A percentile compares a stretch with the other conserved stretches of the same genome.
Conservation (phyloP, 768 basidiomycete species). For the Sporobolomyces pararoseus region DNA sequence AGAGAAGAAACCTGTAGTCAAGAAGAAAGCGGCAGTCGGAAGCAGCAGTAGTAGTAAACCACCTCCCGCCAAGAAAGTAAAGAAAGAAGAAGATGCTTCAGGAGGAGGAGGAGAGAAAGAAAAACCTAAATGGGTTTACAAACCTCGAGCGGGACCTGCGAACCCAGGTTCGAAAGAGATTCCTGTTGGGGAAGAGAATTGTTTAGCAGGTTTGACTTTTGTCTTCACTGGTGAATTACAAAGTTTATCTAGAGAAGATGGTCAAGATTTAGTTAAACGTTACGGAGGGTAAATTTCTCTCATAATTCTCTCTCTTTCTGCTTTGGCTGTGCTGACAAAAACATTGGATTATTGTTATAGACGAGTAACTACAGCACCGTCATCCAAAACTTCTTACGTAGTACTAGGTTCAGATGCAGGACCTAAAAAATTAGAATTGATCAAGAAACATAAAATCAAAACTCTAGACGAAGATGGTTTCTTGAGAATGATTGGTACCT, state of each 20-base stretch:
- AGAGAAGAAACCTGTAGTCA: background rate
- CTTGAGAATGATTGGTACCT: constrained; percentile 70
- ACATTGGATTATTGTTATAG: constrained; percentile 52
- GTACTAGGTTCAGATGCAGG: constrained; percentile 85
- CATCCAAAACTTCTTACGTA: constrained; percentile 82
- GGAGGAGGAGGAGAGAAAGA: constrained; percentile 41
- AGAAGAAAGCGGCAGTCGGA: background rate
- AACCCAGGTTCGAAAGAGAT: constrained; percentile 64
- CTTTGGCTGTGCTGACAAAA: background rate
- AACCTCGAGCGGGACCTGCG: constrained; percentile 51
- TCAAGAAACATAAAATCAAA: constrained; percentile 71
- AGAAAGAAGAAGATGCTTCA: constrained; percentile 21
- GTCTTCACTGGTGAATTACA: constrained; percentile 90
- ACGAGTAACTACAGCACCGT: constrained; percentile 79
- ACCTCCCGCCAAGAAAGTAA: constrained; percentile 1
- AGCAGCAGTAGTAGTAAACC: too few relatives aligned
- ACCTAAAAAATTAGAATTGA: constrained; percentile 76
- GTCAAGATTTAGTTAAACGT: constrained; percentile 80
- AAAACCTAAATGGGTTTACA: constrained; percentile 49
- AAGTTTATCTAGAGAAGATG: constrained; percentile 82
- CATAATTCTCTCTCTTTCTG: background rate
- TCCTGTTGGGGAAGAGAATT: constrained; percentile 67
- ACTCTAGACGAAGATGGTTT: constrained; percentile 85
- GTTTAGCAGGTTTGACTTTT: constrained; percentile 78
- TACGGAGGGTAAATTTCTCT: constrained; percentile 69